These are phyloP conservation scores for Ambrosia artemisiifolia DNA, from an alignment of 129 eudicot species.

Conservation along the genomic window DNA sequence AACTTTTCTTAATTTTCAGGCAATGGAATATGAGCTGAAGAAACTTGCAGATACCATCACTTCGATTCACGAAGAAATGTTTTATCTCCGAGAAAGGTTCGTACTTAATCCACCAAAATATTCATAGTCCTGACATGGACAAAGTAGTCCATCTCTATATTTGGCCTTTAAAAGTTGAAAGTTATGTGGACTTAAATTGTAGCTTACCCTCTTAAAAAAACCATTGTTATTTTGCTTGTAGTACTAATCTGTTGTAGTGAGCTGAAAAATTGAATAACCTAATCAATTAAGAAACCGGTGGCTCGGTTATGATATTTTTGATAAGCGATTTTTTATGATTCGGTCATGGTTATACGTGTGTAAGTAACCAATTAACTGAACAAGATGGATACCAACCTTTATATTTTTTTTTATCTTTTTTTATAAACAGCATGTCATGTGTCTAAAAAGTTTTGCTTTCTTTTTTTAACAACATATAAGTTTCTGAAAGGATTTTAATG, in stretches of 20 bases:
- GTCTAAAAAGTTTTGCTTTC: too few relatives aligned
- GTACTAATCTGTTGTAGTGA: not conserved
- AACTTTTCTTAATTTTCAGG: slow-evolving; percentile 32
- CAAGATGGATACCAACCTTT: too few relatives aligned
- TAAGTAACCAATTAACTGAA: too few relatives aligned
- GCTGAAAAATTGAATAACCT: too few relatives aligned
- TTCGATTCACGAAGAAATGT: slow-evolving; percentile 80
- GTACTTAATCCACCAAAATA: slow-evolving; percentile 15
- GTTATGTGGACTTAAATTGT: not conserved
- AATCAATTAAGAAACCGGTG: too few relatives aligned
- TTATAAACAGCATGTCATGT: too few relatives aligned
- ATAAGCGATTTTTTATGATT: too few relatives aligned
- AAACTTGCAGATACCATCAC: slow-evolving; percentile 68
- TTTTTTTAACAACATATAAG: too few relatives aligned
- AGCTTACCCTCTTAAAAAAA: not conserved
- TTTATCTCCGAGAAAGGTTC: slow-evolving; percentile 80
- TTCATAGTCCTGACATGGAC: not conserved
- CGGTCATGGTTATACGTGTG: too few relatives aligned
- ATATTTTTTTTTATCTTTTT: not conserved
- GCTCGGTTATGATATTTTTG: too few relatives aligned
- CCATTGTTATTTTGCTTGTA: not conserved
- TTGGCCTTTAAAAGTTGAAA: not conserved
- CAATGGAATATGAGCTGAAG: slow-evolving; percentile 81
- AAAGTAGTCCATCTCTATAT: not conserved
- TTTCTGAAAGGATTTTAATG: too few relatives aligned